Evolutionary conservation across 2,329 filamentous ascomycete genomes (phyloP), one percentile per base, ranked within the genome.

Genomic region (Penicillium sp.): DNA sequence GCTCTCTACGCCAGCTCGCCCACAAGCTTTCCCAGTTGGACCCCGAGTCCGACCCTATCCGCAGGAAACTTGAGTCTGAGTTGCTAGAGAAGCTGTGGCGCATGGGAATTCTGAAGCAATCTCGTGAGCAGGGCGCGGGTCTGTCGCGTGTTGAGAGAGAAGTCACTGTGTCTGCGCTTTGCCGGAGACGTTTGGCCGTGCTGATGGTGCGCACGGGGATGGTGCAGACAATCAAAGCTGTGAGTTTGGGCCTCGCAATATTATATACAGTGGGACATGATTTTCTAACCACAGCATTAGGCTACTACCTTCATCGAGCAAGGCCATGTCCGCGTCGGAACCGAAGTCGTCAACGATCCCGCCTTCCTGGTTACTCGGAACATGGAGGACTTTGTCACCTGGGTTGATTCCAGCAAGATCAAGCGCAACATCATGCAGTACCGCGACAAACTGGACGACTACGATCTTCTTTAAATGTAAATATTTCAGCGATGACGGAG

Each of bases 361-460:
- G 92, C 92, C 0, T 97, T 92, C 67, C 75, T 97, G 49, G 91
- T 97, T 7, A 94, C 91, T 33, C 82, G 92, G 61, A 90, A 86
- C 57, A 91, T 96, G 83, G 93, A 97, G 77, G 93, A 97, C 76
- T 96, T 95, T 72, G 89, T 97, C 16, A 97, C 93, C 0, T 97
- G 93, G 93, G 88, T 93, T 9, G 90, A 95, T 67, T 91, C 91
- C 56, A 95, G 91, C 75, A 97, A 97, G 89, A 92, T 97, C 74
- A 96, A 96, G 88, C 85, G 89, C 71, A 94, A 92, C 71, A 96
- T 97, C 61, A 87, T 96, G 85, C 91, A 90, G 76, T 97, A 97
- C 73, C 86, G 91, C 66, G 92, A 97, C 75, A 91, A 96, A 80
- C 76, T 97, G 76, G 93, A 97, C 76, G 93, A 97, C 76, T 97